Percentiles rank a stretch among this genome's conserved stretches.
Evolutionary conservation across 768 basidiomycete species (phyloP).

Genomic region (Panaeolus cyanescens): DNA sequence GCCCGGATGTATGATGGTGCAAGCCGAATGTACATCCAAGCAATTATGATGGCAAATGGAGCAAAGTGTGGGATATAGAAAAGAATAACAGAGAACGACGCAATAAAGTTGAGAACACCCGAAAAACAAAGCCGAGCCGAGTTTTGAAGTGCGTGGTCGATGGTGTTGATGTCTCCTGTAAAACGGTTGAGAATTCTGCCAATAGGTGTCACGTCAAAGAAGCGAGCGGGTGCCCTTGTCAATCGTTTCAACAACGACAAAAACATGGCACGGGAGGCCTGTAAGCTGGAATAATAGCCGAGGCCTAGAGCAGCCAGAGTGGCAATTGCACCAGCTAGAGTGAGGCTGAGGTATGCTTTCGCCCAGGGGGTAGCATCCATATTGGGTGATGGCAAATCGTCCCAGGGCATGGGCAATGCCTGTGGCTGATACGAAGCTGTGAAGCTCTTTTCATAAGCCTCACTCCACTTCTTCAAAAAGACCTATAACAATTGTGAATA

Average conservation of each 20-base stretch:
- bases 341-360: constrained; percentile 62
- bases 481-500: constrained; percentile 38
- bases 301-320: constrained; percentile 57
- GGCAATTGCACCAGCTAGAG: constrained; percentile 54
- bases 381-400: constrained; percentile 57
- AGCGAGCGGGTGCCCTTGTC: constrained; percentile 63
- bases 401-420: constrained; percentile 41
- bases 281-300: constrained; percentile 70
- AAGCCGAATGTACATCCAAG: constrained; percentile 66
- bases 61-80: constrained; percentile 64
- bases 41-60: constrained; percentile 67
- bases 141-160: constrained; percentile 63
- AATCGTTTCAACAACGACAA: constrained; percentile 52
- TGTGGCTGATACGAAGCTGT: constrained; percentile 14
- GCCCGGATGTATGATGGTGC: constrained; percentile 62
- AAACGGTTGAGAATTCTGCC: constrained; percentile 83
- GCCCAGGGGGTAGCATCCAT: constrained; percentile 67
- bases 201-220: constrained; percentile 75
- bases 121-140: constrained; percentile 57
- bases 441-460: constrained; percentile 53
- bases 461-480: constrained; percentile 70
- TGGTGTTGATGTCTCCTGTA: constrained; percentile 73
- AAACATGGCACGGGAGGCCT: constrained; percentile 66
- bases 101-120: constrained; percentile 60
- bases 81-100: constrained; percentile 66